These are phyloP conservation scores for Aspergillus aculeatus DNA, from an alignment of 2,329 filamentous ascomycete species.

Conservation along the genomic window DNA sequence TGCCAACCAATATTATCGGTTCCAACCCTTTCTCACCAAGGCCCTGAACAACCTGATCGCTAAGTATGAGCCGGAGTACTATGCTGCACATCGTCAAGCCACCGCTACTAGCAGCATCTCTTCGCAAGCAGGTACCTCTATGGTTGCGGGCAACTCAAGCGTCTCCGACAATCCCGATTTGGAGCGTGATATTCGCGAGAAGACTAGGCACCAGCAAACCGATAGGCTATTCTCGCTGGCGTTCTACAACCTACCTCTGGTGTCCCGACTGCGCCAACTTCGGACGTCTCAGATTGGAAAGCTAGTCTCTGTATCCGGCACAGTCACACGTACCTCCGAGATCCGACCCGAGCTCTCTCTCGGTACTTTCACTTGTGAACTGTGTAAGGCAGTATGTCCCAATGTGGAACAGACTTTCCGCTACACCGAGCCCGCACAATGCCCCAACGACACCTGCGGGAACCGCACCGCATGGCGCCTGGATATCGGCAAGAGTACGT, in stretches of 20 bases:
- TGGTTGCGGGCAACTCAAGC: constrained; percentile 58
- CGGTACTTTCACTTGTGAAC: constrained; percentile 88
- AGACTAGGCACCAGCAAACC: constrained; percentile 88
- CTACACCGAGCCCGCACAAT: constrained; percentile 95
- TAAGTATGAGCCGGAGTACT: constrained; percentile 92
- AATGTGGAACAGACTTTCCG: constrained; percentile 97
- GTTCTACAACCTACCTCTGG: constrained; percentile 87
- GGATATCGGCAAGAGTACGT: constrained; percentile 96
- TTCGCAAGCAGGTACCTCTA: constrained; percentile 66
- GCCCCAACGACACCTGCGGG: constrained; percentile 80
- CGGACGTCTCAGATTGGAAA: constrained; percentile 89
- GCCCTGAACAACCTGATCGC: constrained; percentile 90
- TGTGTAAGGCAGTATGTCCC: constrained; percentile 77
- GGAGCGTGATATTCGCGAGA: constrained; percentile 58
- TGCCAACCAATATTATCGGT: constrained; percentile 89
- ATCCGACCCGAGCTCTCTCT: constrained; percentile 90
- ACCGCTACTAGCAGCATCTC: constrained; percentile 55
- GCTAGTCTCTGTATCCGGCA: constrained; percentile 92
- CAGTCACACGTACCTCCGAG: constrained; percentile 94
- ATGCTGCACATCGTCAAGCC: constrained; percentile 84
- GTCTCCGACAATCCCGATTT: constrained; percentile 59
- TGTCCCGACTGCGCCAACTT: constrained; percentile 80
- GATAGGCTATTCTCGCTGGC: constrained; percentile 93
- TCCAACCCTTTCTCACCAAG: constrained; percentile 84
- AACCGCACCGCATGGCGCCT: constrained; percentile 93